phyloP scores from a whole-genome alignment of 2,329 filamentous ascomycete species.

The Aureobasidium lini region DNA sequence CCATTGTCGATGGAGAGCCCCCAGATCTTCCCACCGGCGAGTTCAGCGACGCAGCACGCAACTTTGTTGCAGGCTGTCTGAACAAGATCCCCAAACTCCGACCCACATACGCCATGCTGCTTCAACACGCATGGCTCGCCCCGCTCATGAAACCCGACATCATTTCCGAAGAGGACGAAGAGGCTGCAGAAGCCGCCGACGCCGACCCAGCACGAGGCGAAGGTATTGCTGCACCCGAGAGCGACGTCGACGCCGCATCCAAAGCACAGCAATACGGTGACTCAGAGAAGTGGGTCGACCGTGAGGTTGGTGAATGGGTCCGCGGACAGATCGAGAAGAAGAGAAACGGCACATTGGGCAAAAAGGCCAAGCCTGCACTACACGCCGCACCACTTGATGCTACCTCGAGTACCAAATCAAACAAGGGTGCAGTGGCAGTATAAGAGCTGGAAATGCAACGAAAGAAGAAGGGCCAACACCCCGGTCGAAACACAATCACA shows the following conservation, averaged over 20 bases:
- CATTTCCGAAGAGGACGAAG: slow-evolving; percentile 63
- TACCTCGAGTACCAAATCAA: not conserved
- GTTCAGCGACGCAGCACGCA: slow-evolving; percentile 71
- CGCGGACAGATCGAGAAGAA: slow-evolving; percentile 60
- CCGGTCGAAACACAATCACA: not conserved
- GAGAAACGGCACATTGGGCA: slow-evolving; percentile 49
- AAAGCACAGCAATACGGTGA: slow-evolving; percentile 11
- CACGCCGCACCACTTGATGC: slow-evolving; percentile 80
- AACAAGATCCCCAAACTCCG: slow-evolving; percentile 87
- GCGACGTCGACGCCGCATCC: slow-evolving; percentile 18
- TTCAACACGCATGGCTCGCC: slow-evolving; percentile 83
- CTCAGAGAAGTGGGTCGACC: slow-evolving; percentile 50
- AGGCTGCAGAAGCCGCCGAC: slow-evolving; percentile 33
- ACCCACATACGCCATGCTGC: slow-evolving; percentile 86
- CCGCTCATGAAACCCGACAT: slow-evolving; percentile 68
- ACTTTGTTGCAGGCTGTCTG: slow-evolving; percentile 83
- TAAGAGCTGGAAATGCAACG: not conserved
- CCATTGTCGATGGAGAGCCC: slow-evolving; percentile 95
- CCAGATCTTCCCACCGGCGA: slow-evolving; percentile 72
- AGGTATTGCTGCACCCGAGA: slow-evolving; percentile 28
- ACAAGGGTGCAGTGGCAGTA: slow-evolving; percentile 8
- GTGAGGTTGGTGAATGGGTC: slow-evolving; percentile 85
- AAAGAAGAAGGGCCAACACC: not conserved
- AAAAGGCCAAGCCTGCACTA: slow-evolving; percentile 64
- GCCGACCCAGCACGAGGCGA: slow-evolving; percentile 11